Percentiles rank a stretch among this genome's conserved stretches.
Conservation (phyloP, 768 basidiomycete genomes). For the Cyclocybe cylindracea region DNA sequence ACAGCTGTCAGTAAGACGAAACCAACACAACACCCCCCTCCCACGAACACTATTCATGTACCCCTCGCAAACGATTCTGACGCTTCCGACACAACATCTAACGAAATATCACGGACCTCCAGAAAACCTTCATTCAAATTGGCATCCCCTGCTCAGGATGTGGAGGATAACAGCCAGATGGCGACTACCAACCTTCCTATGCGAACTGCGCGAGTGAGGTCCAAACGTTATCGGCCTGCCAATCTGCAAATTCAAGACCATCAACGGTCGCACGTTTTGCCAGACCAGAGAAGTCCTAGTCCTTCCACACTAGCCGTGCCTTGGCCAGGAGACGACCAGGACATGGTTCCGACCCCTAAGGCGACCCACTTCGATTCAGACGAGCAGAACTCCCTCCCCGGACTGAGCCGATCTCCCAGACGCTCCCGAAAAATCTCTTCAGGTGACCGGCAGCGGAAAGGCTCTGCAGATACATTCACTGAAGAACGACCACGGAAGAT, state of each 20-base stretch:
- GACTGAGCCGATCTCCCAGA: slow-evolving; percentile 28
- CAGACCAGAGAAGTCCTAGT: slow-evolving; percentile 40
- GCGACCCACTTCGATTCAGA: slow-evolving; percentile 47
- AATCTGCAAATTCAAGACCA: slow-evolving; percentile 47
- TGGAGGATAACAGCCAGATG: slow-evolving; percentile 53
- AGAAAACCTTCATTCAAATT: slow-evolving; percentile 38
- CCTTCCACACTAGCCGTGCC: slow-evolving; percentile 53
- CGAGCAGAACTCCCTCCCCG: slow-evolving; percentile 26
- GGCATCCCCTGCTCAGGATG: slow-evolving; percentile 20
- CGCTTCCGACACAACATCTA: slow-evolving; percentile 20
- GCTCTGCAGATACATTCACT: slow-evolving; percentile 28
- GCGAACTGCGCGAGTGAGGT: slow-evolving; percentile 47
- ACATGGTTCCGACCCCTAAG: slow-evolving; percentile 57
- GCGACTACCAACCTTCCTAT: slow-evolving; percentile 37
- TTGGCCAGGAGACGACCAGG: slow-evolving; percentile 51
- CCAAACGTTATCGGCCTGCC: slow-evolving; percentile 54
- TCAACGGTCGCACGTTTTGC: slow-evolving; percentile 15
- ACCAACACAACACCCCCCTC: not conserved
- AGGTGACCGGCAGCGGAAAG: slow-evolving; percentile 34
- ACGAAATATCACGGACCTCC: slow-evolving; percentile 13
- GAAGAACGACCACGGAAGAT: slow-evolving; percentile 45
- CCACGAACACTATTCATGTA: not conserved
- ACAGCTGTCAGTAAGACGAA: not conserved
- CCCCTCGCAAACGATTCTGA: slow-evolving; percentile 8
- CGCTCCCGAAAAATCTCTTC: slow-evolving; percentile 43